Conservation (phyloP, 1,284 basidiomycete genomes). For the Amylostereum chailletii region DNA sequence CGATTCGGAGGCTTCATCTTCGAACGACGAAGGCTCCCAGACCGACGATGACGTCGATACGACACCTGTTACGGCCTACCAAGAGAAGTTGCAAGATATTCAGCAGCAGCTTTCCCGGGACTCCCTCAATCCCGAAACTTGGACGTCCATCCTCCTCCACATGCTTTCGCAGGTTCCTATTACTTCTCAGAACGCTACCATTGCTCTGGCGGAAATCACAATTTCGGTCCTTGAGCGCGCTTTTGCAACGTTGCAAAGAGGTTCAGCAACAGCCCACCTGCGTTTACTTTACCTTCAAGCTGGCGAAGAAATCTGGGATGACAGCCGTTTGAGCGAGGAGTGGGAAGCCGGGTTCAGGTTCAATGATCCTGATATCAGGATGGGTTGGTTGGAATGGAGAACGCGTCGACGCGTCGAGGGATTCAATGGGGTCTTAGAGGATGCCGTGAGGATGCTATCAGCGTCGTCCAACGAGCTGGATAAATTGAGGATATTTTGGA, state of each 20-base stretch:
- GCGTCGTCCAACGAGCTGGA: constrained; percentile 40
- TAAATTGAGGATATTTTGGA: constrained; percentile 62
- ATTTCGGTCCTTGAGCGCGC: constrained; percentile 62
- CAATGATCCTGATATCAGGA: constrained; percentile 42
- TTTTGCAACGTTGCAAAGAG: constrained; percentile 42
- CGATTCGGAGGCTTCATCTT: constrained; percentile 10
- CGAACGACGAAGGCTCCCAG: constrained; percentile 11
- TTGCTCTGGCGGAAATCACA: constrained; percentile 60
- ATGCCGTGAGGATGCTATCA: constrained; percentile 34
- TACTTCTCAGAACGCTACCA: constrained; percentile 54
- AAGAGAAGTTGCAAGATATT: constrained; percentile 46
- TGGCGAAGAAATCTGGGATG: constrained; percentile 64
- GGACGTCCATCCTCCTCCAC: constrained; percentile 61
- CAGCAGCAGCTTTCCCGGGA: constrained; percentile 44
- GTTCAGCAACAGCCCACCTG: constrained; percentile 39
- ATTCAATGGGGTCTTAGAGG: constrained; percentile 42
- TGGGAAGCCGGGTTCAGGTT: constrained; percentile 40
- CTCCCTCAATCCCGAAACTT: constrained; percentile 44
- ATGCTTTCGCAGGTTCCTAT: constrained; percentile 50
- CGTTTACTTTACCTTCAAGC: constrained; percentile 59
- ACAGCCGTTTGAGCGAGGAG: constrained; percentile 43
- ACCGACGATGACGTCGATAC: constrained; percentile 23
- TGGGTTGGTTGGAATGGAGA: constrained; percentile 73
- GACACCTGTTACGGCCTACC: constrained; percentile 39
- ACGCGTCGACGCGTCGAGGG: constrained; percentile 37